Percentiles rank a stretch among this genome's conserved stretches.
These are phyloP conservation scores for Colletotrichum siamense DNA, from an alignment of 2,329 filamentous ascomycete species.

Conservation along the genomic window DNA sequence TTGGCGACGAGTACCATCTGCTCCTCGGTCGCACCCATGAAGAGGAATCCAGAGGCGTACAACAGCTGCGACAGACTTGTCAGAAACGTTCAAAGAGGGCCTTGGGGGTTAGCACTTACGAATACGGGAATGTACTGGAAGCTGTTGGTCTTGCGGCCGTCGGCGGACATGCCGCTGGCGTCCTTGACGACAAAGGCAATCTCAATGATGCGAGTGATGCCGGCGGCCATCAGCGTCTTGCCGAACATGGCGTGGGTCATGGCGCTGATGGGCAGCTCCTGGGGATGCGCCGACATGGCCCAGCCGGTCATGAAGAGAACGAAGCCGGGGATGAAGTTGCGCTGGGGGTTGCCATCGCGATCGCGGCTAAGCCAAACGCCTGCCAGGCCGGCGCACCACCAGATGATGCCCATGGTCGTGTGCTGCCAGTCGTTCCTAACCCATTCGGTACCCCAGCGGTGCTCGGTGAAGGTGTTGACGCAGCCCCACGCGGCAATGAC, in stretches of 20 bases:
- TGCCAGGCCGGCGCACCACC: conserved; percentile 93
- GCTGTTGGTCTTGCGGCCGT: conserved; percentile 71
- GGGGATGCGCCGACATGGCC: conserved; percentile 93
- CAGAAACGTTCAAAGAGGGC: background rate
- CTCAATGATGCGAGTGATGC: conserved; percentile 84
- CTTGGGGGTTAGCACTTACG: conserved; percentile 46
- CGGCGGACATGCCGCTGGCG: conserved; percentile 65
- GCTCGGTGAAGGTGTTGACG: conserved; percentile 98
- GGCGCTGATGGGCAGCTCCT: conserved; percentile 81
- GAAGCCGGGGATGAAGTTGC: conserved; percentile 91
- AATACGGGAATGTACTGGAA: conserved; percentile 62
- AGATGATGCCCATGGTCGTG: conserved; percentile 98
- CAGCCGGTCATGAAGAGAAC: conserved; percentile 93
- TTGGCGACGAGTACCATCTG: conserved; percentile 82
- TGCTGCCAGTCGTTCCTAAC: conserved; percentile 95
- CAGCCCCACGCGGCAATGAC: conserved; percentile 95
- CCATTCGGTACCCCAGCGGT: conserved; percentile 90
- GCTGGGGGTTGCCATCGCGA: conserved; percentile 82
- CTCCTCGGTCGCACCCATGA: conserved; percentile 97
- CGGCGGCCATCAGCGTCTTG: conserved; percentile 93
- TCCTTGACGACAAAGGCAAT: conserved; percentile 88
- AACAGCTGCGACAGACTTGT: conserved; percentile 65
- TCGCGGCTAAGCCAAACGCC: conserved; percentile 91
- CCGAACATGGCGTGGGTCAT: conserved; percentile 91
- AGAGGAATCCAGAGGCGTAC: conserved; percentile 91